Evolutionary conservation across 2,329 filamentous ascomycete species (phyloP).

Genomic region (Ceratocystiopsis sp.): DNA sequence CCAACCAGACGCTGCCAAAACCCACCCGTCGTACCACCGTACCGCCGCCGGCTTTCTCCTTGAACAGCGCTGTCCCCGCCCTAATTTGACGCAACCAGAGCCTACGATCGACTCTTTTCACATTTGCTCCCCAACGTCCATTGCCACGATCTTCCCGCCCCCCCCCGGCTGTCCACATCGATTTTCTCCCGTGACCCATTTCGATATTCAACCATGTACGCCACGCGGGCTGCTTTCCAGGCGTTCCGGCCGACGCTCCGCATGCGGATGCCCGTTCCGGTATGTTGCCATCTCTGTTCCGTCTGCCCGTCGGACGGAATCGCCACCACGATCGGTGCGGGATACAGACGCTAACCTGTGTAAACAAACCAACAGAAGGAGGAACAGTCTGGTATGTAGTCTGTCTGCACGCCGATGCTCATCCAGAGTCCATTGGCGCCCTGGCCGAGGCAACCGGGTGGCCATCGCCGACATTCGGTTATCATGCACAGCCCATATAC

Average conservation of each 20-base stretch:
- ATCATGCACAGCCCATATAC: not conserved
- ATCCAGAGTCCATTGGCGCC: no score
- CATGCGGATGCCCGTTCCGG: conserved; percentile 56
- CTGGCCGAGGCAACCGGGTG: no score
- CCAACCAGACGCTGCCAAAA: conserved; percentile 8
- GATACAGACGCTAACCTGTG: no score
- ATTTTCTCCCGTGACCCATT: conserved; percentile 8
- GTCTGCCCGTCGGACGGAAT: not conserved
- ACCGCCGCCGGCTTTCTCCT: not conserved
- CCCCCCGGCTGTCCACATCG: conserved; percentile 10
- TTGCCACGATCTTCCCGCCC: not conserved
- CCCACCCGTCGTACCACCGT: not conserved
- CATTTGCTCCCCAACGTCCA: not conserved
- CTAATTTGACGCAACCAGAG: conserved; percentile 7
- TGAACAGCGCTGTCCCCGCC: conserved; percentile 1
- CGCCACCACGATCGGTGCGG: no score
- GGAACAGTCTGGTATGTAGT: conserved; percentile 47
- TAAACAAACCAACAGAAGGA: conserved; percentile 33
- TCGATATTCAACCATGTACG: conserved; percentile 27
- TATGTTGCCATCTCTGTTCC: conserved; percentile 27
- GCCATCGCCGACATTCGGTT: no score
- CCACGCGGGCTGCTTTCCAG: conserved; percentile 42
- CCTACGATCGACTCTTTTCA: no score
- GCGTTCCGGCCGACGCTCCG: conserved; percentile 50
- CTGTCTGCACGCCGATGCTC: not conserved